phyloP scores from a whole-genome alignment of 2,329 filamentous ascomycete species.

The Rhinocladiella similis region DNA sequence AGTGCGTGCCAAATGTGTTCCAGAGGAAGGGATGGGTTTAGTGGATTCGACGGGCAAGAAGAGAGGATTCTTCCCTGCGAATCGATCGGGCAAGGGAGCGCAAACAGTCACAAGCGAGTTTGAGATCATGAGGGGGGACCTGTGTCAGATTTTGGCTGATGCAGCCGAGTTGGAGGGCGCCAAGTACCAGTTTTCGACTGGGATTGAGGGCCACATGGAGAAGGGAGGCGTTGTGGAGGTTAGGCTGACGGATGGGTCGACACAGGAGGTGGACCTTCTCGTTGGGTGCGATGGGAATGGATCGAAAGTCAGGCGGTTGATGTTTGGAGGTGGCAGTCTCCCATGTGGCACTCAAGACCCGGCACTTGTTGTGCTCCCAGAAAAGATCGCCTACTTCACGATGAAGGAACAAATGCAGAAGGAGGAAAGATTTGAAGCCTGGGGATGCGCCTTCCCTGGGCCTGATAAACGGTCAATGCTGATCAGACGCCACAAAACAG shows the following conservation, averaged over 20 bases:
- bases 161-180: conserved; percentile 24
- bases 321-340: conserved; percentile 26
- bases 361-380: conserved; percentile 27
- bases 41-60: conserved; percentile 43
- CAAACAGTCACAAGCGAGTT: conserved; percentile 48
- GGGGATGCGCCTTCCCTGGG: conserved; percentile 35
- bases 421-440: conserved; percentile 39
- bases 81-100: conserved; percentile 37
- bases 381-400: conserved; percentile 41
- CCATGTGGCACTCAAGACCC: conserved; percentile 9
- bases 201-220: conserved; percentile 31
- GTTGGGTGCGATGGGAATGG: conserved; percentile 35
- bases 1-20: conserved; percentile 40
- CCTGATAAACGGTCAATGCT: conserved; percentile 41
- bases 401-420: conserved; percentile 34
- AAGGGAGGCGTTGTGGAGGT: conserved; percentile 24
- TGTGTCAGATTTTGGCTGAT: conserved; percentile 48
- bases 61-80: conserved; percentile 44
- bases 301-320: conserved; percentile 29
- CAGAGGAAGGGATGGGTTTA: conserved; percentile 51
- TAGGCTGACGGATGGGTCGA: conserved; percentile 29
- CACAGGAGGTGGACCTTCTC: conserved; percentile 31
- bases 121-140: conserved; percentile 58
- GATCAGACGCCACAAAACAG: conserved; percentile 41
- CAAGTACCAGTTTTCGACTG: conserved; percentile 37